Base-by-base conservation (phyloP, 2,329 filamentous ascomycete genomes). In the Arthrobotrys megalospora region DNA sequence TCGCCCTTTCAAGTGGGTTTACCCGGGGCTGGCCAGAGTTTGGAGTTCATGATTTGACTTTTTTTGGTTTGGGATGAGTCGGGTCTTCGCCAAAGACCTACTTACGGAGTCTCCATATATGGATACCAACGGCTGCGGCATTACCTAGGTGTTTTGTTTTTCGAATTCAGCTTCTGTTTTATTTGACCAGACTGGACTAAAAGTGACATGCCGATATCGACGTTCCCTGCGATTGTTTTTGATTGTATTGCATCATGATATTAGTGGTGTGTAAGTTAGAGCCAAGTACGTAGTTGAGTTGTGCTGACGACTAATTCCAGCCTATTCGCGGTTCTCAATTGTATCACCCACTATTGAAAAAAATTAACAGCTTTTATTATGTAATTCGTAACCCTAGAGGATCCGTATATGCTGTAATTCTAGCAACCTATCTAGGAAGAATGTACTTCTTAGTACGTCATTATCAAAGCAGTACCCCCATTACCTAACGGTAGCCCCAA, bases 401-500 rank as follows among this genome's bases (percentile, higher is more conserved):
- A 52, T 52, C 28, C n/a, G 7, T 58, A 32, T 58, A 38, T 38
- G 32, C 52, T 38, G 21, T 58, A 58, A 45, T 21, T 32, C 52
- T 19, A 55, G 50, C 34, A 11, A 58, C 21, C 52, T 58, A 38
- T 58, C 32, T 38, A 34, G 14, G 32, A n/a, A 38, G 8, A n/a
- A n/a, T n/a, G 36, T 38, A 38, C 36, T 14, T 14, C 21, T 53
- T 8, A 28, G 19, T 53, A 21, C 48, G 24, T 36, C 14, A 34
- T 34, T 36, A 36, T 14, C 11, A 58, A 7, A 7, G 1, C 7
- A 36, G 1, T 41, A 5, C 6, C 16, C 16, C 2, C 3, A 60
- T 69, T 92, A 98, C 88, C 94, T 90, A 80, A 98, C 93, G 80
- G 90, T 90, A 80, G 93, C 96, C 45, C 90, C 91, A 86, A 91